Conservation (phyloP, 2,329 filamentous ascomycete genomes). For the Coniochaeta sp. region DNA sequence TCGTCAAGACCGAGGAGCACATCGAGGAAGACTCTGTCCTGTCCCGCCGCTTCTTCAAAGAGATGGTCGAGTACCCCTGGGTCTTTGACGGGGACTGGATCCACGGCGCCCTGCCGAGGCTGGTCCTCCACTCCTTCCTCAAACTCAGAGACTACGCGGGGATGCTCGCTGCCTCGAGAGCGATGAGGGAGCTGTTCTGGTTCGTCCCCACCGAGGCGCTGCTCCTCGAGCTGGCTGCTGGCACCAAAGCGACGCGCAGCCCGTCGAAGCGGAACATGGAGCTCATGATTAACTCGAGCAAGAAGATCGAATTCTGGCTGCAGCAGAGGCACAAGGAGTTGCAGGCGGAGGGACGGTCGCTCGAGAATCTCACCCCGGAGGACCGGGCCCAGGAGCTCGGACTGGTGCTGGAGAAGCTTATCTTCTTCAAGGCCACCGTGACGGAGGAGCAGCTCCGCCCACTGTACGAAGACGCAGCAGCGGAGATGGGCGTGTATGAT, state of each 20-base stretch:
- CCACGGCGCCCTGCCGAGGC: slow-evolving; percentile 19
- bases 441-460: background rate
- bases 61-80: slow-evolving; percentile 20
- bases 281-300: slow-evolving; percentile 17
- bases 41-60: slow-evolving; percentile 18
- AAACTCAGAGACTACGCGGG: slow-evolving; percentile 38
- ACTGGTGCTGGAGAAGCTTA: slow-evolving; percentile 1
- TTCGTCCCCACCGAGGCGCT: slow-evolving; percentile 21
- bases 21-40: slow-evolving; percentile 8
- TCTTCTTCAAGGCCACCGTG: slow-evolving; percentile 1
- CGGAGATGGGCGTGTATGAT: slow-evolving; percentile 20
- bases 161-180: slow-evolving; percentile 32
- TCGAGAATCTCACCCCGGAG: slow-evolving; percentile 11
- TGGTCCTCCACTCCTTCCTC: slow-evolving; percentile 29
- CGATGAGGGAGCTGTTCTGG: slow-evolving; percentile 19
- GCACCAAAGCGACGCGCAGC: slow-evolving; percentile 13
- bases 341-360: slow-evolving; percentile 6
- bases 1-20: slow-evolving; percentile 12
- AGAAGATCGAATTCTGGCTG: slow-evolving; percentile 17
- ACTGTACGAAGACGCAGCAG: slow-evolving; percentile 11
- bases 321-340: slow-evolving; percentile 9
- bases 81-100: slow-evolving; percentile 16
- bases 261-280: slow-evolving; percentile 15
- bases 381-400: slow-evolving; percentile 8
- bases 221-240: slow-evolving; percentile 24